Evolutionary conservation across 1,139 yeast species (phyloP), one percentile per base, ranked within the genome.

Genomic region (Yamadazyma jaroonii): DNA sequence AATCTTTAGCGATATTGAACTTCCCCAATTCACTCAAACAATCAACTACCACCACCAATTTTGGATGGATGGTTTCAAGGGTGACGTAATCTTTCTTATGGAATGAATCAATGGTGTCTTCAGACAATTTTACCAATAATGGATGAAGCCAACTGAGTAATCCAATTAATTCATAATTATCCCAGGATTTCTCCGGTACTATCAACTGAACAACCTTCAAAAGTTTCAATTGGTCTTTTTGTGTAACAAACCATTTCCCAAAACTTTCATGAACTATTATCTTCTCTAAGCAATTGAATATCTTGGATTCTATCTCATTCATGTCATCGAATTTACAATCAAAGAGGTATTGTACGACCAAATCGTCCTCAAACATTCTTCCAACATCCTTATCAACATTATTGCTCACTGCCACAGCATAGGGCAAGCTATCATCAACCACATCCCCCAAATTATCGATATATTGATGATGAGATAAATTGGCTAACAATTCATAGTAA

Each of bases 61-160:
- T 51, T 7, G 50, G 44, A 57, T 67, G 57, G 13, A 49, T 22
- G 0, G 30, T 14, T 2, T 39, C 37, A 29, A 53, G 28, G 6
- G 47, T 50, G 0, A 35, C 43, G 1, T 35, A 29, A 8, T 48
- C 44, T n/a, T 38, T 37, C 5, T 39, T 40, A 3, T 45, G 38
- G 3, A 51, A 41, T 2, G 36, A 35, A 10, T 54, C 40, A 5
- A 52, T 32, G 9, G 57, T 38, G 36, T 44, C 29, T 2, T 24
- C 10, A 4, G 52, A 27, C 34, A 53, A 47, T 4, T 47, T 40
- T 28, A 58, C 57, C 41, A 68, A 73, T 29, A 72, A 49, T 20
- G 70, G 72, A 42, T 62, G 62, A 12, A 65, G 54, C 88, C 89
- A 82, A 0, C 78, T 62, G 37, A 81, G 58, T 10, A 82, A 61